Conservation (phyloP, 1,284 basidiomycete genomes). For the Lentinula novae-zelandiae region DNA sequence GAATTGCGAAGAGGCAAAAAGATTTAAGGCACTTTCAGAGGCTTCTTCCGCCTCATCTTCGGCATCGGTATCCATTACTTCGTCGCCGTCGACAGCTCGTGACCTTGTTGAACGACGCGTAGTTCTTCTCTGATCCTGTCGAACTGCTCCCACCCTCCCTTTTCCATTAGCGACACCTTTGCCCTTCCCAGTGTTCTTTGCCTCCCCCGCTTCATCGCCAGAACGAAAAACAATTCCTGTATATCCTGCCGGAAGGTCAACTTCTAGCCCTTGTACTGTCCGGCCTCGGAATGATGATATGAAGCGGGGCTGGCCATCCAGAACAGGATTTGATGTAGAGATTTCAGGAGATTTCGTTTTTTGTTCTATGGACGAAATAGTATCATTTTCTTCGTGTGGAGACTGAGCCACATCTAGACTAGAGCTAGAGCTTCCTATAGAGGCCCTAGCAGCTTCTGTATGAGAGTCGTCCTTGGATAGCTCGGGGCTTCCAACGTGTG, state of each 20-base stretch:
- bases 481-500: slow-evolving; percentile 29
- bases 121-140: slow-evolving; percentile 16
- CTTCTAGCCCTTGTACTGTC: slow-evolving; percentile 58
- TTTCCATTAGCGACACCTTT: slow-evolving; percentile 17
- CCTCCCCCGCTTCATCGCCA: slow-evolving; percentile 16
- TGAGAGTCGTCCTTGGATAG: background rate
- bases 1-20: slow-evolving; percentile 52
- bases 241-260: slow-evolving; percentile 65
- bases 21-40: slow-evolving; percentile 26
- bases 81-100: slow-evolving; percentile 14
- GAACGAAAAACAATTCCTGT: slow-evolving; percentile 54
- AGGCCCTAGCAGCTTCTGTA: background rate
- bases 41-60: slow-evolving; percentile 15
- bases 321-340: background rate
- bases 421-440: background rate
- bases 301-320: slow-evolving; percentile 35
- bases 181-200: background rate
- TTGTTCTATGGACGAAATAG: slow-evolving; percentile 4
- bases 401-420: background rate
- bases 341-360: background rate
- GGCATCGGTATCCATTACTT: slow-evolving; percentile 17
- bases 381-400: background rate
- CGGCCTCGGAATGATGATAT: slow-evolving; percentile 71
- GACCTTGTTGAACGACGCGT: slow-evolving; percentile 21
- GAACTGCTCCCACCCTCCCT: slow-evolving; percentile 10